Conservation (phyloP, 192 early-diverging fungal species). For the Backusella liffmaniae region DNA sequence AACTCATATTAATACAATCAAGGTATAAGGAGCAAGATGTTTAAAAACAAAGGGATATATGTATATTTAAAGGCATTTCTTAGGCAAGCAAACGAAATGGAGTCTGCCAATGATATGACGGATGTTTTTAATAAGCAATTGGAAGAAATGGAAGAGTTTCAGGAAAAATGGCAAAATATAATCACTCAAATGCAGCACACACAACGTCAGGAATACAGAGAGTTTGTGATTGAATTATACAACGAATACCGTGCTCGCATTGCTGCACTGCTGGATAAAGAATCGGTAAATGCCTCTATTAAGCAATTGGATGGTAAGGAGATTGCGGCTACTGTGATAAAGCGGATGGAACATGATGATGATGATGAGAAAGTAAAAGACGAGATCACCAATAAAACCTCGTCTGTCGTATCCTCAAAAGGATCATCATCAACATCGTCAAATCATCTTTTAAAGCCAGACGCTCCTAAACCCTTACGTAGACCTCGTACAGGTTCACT, state of each 20-base stretch:
- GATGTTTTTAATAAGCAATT: conserved; percentile 40
- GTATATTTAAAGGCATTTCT: not conserved
- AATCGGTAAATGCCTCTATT: not conserved
- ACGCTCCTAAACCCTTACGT: not conserved
- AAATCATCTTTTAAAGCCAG: not conserved
- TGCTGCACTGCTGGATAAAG: conserved; percentile 10
- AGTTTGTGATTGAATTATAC: conserved; percentile 53
- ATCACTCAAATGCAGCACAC: conserved; percentile 44
- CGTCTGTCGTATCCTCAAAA: not conserved
- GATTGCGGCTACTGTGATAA: conserved; percentile 42
- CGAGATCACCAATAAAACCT: not conserved
- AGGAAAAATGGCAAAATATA: conserved; percentile 51
- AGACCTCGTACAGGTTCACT: not conserved
- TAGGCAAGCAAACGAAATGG: conserved; percentile 28
- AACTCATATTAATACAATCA: not conserved
- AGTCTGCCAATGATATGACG: conserved; percentile 10
- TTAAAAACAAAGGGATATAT: not conserved
- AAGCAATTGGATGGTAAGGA: conserved; percentile 50
- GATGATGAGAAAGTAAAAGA: not conserved
- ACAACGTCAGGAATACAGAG: conserved; percentile 53
- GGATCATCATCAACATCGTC: not conserved
- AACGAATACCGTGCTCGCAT: conserved; percentile 37
- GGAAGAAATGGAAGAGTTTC: conserved; percentile 46
- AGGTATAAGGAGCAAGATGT: not conserved
- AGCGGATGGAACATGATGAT: not conserved